Percentiles rank a stretch among this genome's conserved stretches.
phyloP scores from a whole-genome alignment of 148 eudicot species.

The Hydrangea macrophylla region DNA sequence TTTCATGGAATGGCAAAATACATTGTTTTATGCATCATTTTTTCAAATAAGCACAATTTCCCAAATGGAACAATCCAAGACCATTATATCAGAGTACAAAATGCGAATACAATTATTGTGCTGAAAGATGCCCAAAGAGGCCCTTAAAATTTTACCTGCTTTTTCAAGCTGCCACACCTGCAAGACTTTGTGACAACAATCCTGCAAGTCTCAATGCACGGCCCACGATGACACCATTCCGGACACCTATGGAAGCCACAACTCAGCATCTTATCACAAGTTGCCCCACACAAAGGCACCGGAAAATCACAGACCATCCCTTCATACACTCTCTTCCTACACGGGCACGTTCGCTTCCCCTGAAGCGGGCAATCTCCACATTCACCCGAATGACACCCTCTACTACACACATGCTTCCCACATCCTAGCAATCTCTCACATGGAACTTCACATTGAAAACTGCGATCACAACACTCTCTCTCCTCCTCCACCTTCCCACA shows the following conservation, averaged over 20 bases:
- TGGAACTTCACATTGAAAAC: conserved; percentile 56
- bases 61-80: too few species aligned
- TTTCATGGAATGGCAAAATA: too few species aligned
- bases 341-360: conserved; percentile 83
- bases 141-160: conserved; percentile 70
- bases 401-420: conserved; percentile 78
- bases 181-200: conserved; percentile 70
- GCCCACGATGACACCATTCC: conserved; percentile 87
- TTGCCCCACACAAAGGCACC: conserved; percentile 74
- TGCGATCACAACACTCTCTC: conserved; percentile 74
- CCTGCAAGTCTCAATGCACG: conserved; percentile 79
- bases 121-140: too few species aligned
- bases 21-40: too few species aligned
- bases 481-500: conserved; percentile 73
- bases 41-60: too few species aligned
- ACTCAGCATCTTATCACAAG: conserved; percentile 75
- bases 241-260: conserved; percentile 89
- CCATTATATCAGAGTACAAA: too few species aligned
- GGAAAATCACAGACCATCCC: conserved; percentile 90
- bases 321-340: conserved; percentile 79
- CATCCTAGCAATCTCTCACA: conserved; percentile 62
- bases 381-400: conserved; percentile 79
- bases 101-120: too few species aligned
- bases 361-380: conserved; percentile 86
- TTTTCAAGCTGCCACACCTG: conserved; percentile 87